phyloP scores from a whole-genome alignment of 768 basidiomycete species.

The Pluteus cervinus region DNA sequence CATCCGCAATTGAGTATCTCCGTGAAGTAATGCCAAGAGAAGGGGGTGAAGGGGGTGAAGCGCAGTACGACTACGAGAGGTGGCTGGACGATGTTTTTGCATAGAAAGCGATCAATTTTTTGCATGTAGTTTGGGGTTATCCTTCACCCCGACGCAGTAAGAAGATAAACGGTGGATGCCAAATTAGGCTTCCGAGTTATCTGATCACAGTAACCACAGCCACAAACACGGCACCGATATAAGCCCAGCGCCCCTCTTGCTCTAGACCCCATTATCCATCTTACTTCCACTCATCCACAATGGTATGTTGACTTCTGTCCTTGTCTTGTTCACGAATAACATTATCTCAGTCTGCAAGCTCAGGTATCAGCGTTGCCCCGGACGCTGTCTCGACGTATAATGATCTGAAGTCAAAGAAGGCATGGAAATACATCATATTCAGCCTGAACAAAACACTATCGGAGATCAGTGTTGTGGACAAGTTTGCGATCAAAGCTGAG shows the following conservation, averaged over 20 bases:
- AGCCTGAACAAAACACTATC: constrained; percentile 50
- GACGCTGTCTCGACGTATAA: constrained; percentile 58
- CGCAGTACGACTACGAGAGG: constrained; percentile 74
- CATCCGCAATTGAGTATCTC: constrained; percentile 72
- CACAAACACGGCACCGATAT: constrained; percentile 3
- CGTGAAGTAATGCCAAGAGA: constrained; percentile 71
- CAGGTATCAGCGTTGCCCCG: constrained; percentile 57
- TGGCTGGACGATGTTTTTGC: constrained; percentile 80
- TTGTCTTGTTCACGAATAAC: constrained; percentile 4
- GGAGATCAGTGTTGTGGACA: constrained; percentile 80
- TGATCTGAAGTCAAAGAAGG: constrained; percentile 71
- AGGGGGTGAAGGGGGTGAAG: constrained; percentile 48
- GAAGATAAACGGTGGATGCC: constrained; percentile 2
- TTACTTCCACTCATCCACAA: too few species aligned
- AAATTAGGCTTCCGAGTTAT: constrained; percentile 16
- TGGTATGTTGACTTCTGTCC: too few species aligned
- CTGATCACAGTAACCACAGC: constrained; percentile 13
- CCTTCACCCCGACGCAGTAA: constrained; percentile 4
- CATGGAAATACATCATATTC: constrained; percentile 82
- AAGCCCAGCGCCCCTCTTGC: background rate
- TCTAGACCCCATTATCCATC: constrained; percentile 2
- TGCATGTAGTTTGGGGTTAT: constrained; percentile 1
- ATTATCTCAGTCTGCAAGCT: constrained; percentile 41
- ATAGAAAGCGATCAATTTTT: constrained; percentile 21
- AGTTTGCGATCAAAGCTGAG: too few species aligned